Base-by-base conservation (phyloP, 2,329 filamentous ascomycete species). In the Mariannaea sp. region DNA sequence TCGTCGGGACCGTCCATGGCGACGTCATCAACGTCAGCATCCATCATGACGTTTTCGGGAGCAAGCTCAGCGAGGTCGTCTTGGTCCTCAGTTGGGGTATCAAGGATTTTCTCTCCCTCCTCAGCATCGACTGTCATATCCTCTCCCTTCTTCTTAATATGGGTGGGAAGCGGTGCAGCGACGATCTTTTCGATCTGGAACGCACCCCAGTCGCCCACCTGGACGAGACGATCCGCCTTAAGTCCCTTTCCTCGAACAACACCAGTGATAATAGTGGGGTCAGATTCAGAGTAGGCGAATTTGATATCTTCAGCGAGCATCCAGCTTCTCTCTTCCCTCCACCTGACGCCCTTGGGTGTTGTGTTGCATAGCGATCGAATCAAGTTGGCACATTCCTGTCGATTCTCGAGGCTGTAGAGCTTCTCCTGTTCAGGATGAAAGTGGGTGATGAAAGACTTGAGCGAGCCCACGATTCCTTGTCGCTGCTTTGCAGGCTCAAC, bases 291-390 rank as follows among this genome's bases (percentile, higher is more conserved):
- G 22, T 83, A 79, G 9, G 84, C 80, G 80, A 92, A 96, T 62
- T 83, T 75, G 47, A 96, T 78, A 22, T 92, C 83, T 60, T 99
- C 94, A 4, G 93, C 84, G 52, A 96, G 76, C 87, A 99, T 90
- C 90, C 94, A 99, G 65, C 92, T 96, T 62, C 94, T 83, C 60
- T 96, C 91, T 46, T 99, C 94, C 64, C 94, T 85, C 94, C 94
- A 99, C 58, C 87, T 80, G n/a, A 99, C 84, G 1, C 94, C 94
- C 75, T 96, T 97, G 9, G 94, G 93, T 36, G 88, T 92, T 29
- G 89, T 91, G 59, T 87, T 96, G 78, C 94, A 99, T 13, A 99
- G 77, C 22, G 92, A 93, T 46, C 95, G 84, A 73, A 97, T 89
- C 30, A 96, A 78, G 69, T 97, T 97, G 45, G 91, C 84, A 69